phyloP scores from a whole-genome alignment of 1,284 basidiomycete species.

The Stygiomarasmius scandens region DNA sequence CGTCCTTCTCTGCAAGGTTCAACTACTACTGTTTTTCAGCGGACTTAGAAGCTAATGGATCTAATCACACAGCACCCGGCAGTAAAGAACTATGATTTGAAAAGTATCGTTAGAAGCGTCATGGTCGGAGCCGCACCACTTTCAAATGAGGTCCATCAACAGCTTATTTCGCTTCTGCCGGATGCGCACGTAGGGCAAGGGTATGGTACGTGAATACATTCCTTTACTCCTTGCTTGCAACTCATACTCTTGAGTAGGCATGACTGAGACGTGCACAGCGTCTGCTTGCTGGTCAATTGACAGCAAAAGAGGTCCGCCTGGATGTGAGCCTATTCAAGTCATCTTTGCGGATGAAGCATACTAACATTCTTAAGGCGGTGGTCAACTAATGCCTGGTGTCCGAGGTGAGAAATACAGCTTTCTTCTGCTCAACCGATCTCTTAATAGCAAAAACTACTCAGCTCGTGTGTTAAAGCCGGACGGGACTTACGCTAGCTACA shows the following conservation, averaged over 20 bases:
- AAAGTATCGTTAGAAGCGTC: slow-evolving; percentile 54
- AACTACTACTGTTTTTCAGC: background rate
- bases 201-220: slow-evolving; percentile 46
- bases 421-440: background rate
- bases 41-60: background rate
- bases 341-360: background rate
- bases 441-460: slow-evolving; percentile 10
- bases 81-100: slow-evolving; percentile 66
- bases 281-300: slow-evolving; percentile 50
- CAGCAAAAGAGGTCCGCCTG: slow-evolving; percentile 52
- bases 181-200: slow-evolving; percentile 65
- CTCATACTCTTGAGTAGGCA: slow-evolving; percentile 6
- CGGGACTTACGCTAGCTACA: slow-evolving; percentile 55
- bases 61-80: slow-evolving; percentile 53
- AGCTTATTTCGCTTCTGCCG: slow-evolving; percentile 59
- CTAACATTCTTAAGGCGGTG: slow-evolving; percentile 42
- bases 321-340: slow-evolving; percentile 33
- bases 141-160: slow-evolving; percentile 61
- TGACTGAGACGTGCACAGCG: slow-evolving; percentile 46
- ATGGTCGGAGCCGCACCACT: slow-evolving; percentile 78
- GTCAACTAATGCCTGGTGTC: slow-evolving; percentile 55
- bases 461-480: slow-evolving; percentile 62
- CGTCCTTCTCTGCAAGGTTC: slow-evolving; percentile 65
- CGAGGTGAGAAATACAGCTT: slow-evolving; percentile 3
- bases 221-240: background rate